Evolutionary conservation across 345 rosid genomes (phyloP).

Genomic region (Adansonia digitata): DNA sequence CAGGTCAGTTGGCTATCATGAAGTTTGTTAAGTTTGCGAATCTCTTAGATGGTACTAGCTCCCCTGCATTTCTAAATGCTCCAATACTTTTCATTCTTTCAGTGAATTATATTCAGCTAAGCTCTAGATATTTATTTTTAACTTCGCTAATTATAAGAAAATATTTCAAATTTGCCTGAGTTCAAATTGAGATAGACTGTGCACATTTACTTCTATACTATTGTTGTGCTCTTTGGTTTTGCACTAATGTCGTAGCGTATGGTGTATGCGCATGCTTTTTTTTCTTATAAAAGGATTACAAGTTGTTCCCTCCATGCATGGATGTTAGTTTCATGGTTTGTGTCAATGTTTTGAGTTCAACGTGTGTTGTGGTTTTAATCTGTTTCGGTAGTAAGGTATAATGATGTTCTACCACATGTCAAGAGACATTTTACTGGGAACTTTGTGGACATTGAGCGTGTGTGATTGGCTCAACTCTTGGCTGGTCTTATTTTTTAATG

Average conservation of each 20-base stretch:
- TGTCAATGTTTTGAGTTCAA: background rate
- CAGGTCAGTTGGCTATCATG: conserved; percentile 52
- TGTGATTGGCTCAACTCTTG: background rate
- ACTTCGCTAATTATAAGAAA: background rate
- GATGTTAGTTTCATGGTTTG: background rate
- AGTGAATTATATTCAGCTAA: background rate
- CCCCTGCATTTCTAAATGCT: conserved; percentile 2
- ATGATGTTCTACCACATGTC: background rate
- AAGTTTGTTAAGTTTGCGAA: background rate
- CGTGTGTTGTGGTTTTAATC: background rate
- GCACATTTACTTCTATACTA: background rate
- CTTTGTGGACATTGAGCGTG: background rate
- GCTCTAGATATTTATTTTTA: background rate
- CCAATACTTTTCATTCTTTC: background rate
- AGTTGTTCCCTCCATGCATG: background rate
- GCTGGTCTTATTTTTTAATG: background rate
- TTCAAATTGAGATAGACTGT: background rate
- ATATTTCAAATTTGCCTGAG: background rate
- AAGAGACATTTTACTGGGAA: background rate
- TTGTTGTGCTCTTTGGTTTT: background rate
- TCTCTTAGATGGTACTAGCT: background rate
- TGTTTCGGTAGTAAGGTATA: background rate
- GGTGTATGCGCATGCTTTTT: background rate
- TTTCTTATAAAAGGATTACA: background rate
- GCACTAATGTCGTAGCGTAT: background rate